Evolutionary conservation across 345 rosid species (phyloP), one percentile per base, ranked within the genome.

Genomic region (Populus tremula): DNA sequence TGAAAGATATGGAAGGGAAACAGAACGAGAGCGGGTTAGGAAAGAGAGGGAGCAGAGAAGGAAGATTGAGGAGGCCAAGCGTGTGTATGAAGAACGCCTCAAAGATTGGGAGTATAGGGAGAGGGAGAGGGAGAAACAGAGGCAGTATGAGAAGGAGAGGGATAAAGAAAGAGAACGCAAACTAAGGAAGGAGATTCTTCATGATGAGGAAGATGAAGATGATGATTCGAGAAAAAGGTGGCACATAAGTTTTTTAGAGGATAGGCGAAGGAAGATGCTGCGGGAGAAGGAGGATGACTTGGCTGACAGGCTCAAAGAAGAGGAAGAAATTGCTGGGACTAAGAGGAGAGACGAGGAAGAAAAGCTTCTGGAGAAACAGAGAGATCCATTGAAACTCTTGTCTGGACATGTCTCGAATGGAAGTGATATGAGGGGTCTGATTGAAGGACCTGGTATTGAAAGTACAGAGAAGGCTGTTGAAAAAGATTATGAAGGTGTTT

Each of bases 21-120:
- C 97, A 65, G 99, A 93, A 76, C 85, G 97, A 75, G 99, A 94
- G 84, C 84, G 94, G 39, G 71, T 85, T 54, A 88, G 98, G 85
- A 92, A 92, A 83, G 99, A 92, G 87, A 92, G 98, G 85, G 99
- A 96, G 85, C 95, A 86, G 80, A 91, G 91, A 82, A 90, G 97
- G 87, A 93, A 90, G 88, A 77, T 89, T 72, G 97, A 91, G 85
- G 99, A 92, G 62, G 97, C 93, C 20, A 98, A 96, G 81, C 94
- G 97, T 23, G 98, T 88, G 70, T 96, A 88, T 87, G 98, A 91
- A 82, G 80, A 87, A 79, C 90, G 92, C 64, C 93, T 96, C 70
- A 93, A 90, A 88, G 97, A 92, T 64, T 96, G 97, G 99, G 99
- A 93, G 80, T 90, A 90, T 70, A 90, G 97, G 77, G 99, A 94